Percentiles rank a stretch among this genome's conserved stretches.
phyloP scores from a whole-genome alignment of 495 filamentous ascomycete species.

The Penicillium odoratum region DNA sequence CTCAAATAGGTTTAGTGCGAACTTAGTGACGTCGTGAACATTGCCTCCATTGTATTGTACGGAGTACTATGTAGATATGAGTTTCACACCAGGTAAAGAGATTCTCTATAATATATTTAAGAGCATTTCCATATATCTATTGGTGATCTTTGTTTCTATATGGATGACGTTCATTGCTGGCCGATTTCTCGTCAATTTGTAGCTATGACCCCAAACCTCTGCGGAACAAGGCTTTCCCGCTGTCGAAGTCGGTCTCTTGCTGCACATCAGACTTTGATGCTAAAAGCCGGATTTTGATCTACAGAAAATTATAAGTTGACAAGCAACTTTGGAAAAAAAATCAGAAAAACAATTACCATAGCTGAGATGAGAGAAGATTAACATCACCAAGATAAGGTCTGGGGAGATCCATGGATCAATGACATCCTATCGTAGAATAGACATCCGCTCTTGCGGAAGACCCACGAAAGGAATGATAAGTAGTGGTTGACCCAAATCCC shows the following conservation, averaged over 20 bases:
- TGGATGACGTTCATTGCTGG: no score
- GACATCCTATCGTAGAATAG: not conserved
- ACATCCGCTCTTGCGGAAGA: not conserved
- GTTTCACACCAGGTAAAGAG: no score
- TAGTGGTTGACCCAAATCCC: not conserved
- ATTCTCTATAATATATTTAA: no score
- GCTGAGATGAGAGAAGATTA: no score
- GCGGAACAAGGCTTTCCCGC: not conserved
- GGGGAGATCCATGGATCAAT: not conserved
- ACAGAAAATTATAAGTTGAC: no score
- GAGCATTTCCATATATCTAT: no score
- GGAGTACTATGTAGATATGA: not conserved
- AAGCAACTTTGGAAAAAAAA: no score
- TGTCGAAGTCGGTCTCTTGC: no score
- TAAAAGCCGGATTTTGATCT: no score
- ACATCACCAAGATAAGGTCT: not conserved
- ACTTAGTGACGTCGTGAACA: conserved; percentile 20
- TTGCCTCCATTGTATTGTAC: not conserved
- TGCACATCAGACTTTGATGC: no score
- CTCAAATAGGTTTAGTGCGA: conserved; percentile 30
- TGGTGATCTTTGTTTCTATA: no score
- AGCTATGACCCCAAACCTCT: not conserved
- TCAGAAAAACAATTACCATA: no score
- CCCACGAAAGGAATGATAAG: not conserved
- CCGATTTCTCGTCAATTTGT: not conserved